A percentile compares a stretch with the other conserved stretches of the same genome.
These are phyloP conservation scores for Hamigera avellanea DNA, from an alignment of 495 filamentous ascomycete genomes.

Conservation along the genomic window DNA sequence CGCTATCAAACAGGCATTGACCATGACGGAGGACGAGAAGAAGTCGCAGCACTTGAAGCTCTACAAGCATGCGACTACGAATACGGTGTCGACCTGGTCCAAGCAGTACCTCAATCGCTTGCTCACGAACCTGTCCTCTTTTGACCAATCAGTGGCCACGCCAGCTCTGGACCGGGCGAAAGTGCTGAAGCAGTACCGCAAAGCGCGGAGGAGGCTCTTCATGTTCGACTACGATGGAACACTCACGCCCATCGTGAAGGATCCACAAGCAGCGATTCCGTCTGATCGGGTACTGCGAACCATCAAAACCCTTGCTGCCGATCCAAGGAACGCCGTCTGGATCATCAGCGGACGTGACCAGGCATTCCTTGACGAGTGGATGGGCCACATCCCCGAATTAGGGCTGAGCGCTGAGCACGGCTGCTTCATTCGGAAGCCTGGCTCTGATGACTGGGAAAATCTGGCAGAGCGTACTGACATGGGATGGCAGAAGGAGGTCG, in stretches of 20 bases:
- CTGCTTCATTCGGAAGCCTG: constrained; percentile 77
- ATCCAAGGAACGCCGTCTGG: constrained; percentile 84
- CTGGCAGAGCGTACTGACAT: constrained; percentile 73
- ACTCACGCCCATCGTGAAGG: constrained; percentile 87
- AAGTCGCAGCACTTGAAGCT: constrained; percentile 39
- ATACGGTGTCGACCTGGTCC: constrained; percentile 78
- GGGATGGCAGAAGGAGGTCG: constrained; percentile 75
- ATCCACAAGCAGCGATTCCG: constrained; percentile 78
- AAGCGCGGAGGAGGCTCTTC: constrained; percentile 66
- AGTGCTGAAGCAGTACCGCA: constrained; percentile 59
- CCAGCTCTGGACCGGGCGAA: constrained; percentile 64
- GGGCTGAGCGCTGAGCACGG: constrained; percentile 94
- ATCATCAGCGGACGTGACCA: constrained; percentile 93
- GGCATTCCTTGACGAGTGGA: constrained; percentile 73
- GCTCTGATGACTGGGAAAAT: constrained; percentile 68
- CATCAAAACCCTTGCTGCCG: constrained; percentile 64
- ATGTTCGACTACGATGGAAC: constrained; percentile 99
- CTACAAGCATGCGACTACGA: constrained; percentile 71
- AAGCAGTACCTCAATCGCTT: constrained; percentile 62
- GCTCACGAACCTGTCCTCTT: constrained; percentile 63
- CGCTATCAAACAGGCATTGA: constrained; percentile 67
- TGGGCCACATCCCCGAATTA: constrained; percentile 72
- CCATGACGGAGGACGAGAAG: constrained; percentile 54
- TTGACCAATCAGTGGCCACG: constrained; percentile 62
- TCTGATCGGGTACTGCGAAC: constrained; percentile 70